A percentile compares a stretch with the other conserved stretches of the same genome.
phyloP scores from a whole-genome alignment of 2,329 filamentous ascomycete genomes.

The Incumbomyces delicatus region DNA sequence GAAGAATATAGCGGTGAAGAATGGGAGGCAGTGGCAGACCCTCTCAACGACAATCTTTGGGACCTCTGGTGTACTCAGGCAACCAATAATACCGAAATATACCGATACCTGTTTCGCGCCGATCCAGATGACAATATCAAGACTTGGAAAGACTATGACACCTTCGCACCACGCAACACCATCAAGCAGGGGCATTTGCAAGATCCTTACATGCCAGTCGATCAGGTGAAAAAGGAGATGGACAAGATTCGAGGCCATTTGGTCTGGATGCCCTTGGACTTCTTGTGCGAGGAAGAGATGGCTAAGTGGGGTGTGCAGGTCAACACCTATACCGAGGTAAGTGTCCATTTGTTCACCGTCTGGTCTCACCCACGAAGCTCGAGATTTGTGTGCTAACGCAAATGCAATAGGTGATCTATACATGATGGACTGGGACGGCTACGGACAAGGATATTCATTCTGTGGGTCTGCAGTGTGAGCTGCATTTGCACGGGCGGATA shows the following conservation, averaged over 20 bases:
- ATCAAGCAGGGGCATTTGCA: conserved; percentile 80
- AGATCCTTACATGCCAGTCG: conserved; percentile 62
- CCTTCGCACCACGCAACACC: conserved; percentile 57
- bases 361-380: neutral
- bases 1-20: conserved; percentile 60
- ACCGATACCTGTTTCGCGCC: conserved; percentile 71
- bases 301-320: conserved; percentile 79
- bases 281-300: conserved; percentile 75
- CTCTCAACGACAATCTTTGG: conserved; percentile 58
- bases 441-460: too few relatives aligned
- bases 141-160: conserved; percentile 82
- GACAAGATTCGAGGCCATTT: conserved; percentile 76
- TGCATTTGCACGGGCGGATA: too few relatives aligned
- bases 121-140: conserved; percentile 84
- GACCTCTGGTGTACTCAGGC: conserved; percentile 65
- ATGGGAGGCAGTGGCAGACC: conserved; percentile 63
- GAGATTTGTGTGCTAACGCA: neutral
- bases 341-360: conserved; percentile 43
- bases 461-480: too few relatives aligned
- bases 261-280: conserved; percentile 91
- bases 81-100: conserved; percentile 67
- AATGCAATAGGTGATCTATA: conserved; percentile 2
- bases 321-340: conserved; percentile 78
- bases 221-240: conserved; percentile 65
- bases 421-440: neutral